Evolutionary conservation across 495 filamentous ascomycete genomes (phyloP).

Genomic region (Neohortaea acidophila): DNA sequence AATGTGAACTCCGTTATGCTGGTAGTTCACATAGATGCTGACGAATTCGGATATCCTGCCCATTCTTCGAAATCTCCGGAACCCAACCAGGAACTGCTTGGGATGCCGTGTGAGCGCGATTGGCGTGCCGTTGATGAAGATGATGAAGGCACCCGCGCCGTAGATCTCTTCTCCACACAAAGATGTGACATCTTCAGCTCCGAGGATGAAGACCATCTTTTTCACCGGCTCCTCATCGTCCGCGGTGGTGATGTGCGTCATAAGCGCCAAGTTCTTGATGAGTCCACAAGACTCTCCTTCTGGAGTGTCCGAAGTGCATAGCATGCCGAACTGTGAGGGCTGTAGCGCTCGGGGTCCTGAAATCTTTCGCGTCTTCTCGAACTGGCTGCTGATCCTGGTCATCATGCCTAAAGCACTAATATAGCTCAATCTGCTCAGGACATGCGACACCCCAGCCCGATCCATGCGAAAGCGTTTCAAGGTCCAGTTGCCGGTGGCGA

Average conservation of each 20-base stretch:
- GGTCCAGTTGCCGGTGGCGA: conserved; percentile 95
- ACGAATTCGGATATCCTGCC: conserved; percentile 88
- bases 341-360: conserved; percentile 88
- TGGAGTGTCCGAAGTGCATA: conserved; percentile 91
- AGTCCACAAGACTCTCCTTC: conserved; percentile 97
- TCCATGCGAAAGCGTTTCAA: conserved; percentile 98
- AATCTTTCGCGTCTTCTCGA: conserved; percentile 95
- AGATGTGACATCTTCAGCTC: conserved; percentile 60
- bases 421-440: conserved; percentile 87
- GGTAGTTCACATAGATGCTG: conserved; percentile 86
- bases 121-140: conserved; percentile 91
- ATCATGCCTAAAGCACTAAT: conserved; percentile 99
- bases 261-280: conserved; percentile 94
- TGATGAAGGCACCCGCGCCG: conserved; percentile 62
- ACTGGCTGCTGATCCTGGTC: conserved; percentile 96
- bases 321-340: conserved; percentile 93
- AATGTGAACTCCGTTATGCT: conserved; percentile 81
- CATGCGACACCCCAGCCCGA: conserved; percentile 89
- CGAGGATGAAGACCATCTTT: conserved; percentile 61
- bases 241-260: conserved; percentile 97
- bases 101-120: conserved; percentile 68
- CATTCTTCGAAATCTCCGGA: conserved; percentile 69
- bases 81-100: conserved; percentile 65
- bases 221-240: conserved; percentile 79
- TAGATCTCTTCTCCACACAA: conserved; percentile 72